These are phyloP conservation scores for Aphanomyces astaci DNA, from an alignment of 352 stramenopile species.

Conservation along the genomic window DNA sequence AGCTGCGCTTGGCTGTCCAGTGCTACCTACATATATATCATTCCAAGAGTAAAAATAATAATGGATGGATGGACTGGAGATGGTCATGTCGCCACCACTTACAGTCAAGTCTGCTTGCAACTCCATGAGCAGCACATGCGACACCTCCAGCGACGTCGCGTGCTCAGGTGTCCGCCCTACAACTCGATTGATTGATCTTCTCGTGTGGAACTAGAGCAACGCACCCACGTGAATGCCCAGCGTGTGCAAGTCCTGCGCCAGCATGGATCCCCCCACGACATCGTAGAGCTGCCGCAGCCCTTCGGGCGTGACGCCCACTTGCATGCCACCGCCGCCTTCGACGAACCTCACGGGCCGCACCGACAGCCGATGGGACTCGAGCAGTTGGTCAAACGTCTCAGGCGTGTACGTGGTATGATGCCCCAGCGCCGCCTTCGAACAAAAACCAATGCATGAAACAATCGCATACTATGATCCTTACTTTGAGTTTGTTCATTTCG, in stretches of 20 bases:
- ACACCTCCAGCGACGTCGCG: neutral
- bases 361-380: neutral
- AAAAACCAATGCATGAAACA: neutral
- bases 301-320: slow-evolving; percentile 14
- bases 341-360: neutral
- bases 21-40: slow-evolving; percentile 4
- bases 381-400: neutral
- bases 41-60: slow-evolving; percentile 6
- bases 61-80: neutral
- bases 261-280: neutral
- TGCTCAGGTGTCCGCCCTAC: neutral
- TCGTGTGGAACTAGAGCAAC: too few relatives aligned
- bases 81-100: neutral
- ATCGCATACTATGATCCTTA: neutral
- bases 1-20: slow-evolving; percentile 10
- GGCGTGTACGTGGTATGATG: slow-evolving; percentile 5
- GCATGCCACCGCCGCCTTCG: neutral
- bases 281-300: slow-evolving; percentile 16
- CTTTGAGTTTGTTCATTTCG: slow-evolving; percentile 22
- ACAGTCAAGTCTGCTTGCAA: slow-evolving; percentile 4
- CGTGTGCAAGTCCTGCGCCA: slow-evolving; percentile 5
- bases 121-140: neutral
- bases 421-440: neutral
- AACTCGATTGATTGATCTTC: too few relatives aligned
- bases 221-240: slow-evolving; percentile 20